Base-by-base conservation (phyloP, 352 stramenopile genomes). In the Hyaloperonospora arabidopsidis region DNA sequence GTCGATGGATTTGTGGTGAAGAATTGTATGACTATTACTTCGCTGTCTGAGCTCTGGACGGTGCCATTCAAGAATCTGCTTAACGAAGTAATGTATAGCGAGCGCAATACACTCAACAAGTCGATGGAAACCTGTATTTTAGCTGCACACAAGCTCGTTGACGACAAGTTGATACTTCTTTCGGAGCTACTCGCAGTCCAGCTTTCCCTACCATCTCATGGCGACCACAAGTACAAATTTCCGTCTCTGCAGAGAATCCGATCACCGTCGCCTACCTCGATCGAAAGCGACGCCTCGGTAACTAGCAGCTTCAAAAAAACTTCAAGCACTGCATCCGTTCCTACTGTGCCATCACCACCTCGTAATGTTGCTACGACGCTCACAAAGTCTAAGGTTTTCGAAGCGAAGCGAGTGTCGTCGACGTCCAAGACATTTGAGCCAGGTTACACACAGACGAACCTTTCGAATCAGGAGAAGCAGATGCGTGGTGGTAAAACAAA, bases 401-500 rank as follows among this genome's bases (percentile, higher is more conserved):
- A 70, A 34, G 12, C 72, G 0, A 61, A 78, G 35, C 64, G 64
- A 5, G 59, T 67, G 32, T 83, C 74, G 4, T 67, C 72, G 0
- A 67, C 74, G 14, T 72, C 58, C 28, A 67, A 68, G 4, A 32
- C 8, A 4, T 8, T 32, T 8, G 25, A 32, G 8, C 25, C 4
- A 40, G 66, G 74, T 23, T 80, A 63, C 25, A 67, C 81, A 8
- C 71, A 71, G 32, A 54, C 68, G 1, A 74, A 85, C 23, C 58
- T 71, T 34, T 75, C 69, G 57, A 61, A 82, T 36, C 60, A 82
- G n/a, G 69, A 82, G 10, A 80, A 77, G 41, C 71, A 71, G 0
- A 75, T 79, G 57, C 65, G 73, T n/a, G 77, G 83, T 21, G 69
- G 71, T 19, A 79, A 76, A 40, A 67, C 61, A 0, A 85, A 85